Evolutionary conservation across 768 basidiomycete species (phyloP).

Genomic region (Termitomyces sp.): DNA sequence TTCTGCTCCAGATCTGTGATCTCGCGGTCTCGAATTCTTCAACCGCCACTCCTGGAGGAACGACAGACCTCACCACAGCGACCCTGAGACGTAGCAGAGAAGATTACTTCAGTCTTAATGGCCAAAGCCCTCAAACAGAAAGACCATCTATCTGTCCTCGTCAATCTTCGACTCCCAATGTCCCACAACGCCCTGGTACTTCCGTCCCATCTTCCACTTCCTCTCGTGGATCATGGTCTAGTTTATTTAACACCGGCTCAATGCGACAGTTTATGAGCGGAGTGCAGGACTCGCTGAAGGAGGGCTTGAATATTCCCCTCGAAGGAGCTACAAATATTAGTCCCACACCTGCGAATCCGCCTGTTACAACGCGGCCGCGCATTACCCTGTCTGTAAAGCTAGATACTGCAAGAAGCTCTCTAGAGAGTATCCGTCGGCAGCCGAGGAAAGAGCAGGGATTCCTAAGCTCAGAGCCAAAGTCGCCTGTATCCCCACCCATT

Average conservation of each 20-base stretch:
- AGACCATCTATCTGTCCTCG: conserved; percentile 50
- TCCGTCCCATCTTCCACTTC: conserved; percentile 52
- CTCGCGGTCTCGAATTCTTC: conserved; percentile 15
- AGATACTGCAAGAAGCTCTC: not conserved
- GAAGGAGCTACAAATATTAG: conserved; percentile 37
- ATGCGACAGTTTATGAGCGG: conserved; percentile 70
- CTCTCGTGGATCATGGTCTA: conserved; percentile 80
- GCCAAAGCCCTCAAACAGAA: conserved; percentile 28
- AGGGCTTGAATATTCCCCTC: conserved; percentile 40
- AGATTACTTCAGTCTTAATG: conserved; percentile 61
- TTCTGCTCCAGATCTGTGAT: conserved; percentile 55
- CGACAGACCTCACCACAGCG: not conserved
- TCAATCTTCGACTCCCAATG: conserved; percentile 37
- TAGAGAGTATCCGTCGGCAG: conserved; percentile 13
- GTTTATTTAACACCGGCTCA: conserved; percentile 62
- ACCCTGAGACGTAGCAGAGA: conserved; percentile 21
- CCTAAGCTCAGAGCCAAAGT: conserved; percentile 10
- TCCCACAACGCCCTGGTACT: conserved; percentile 26
- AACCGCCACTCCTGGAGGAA: conserved; percentile 8
- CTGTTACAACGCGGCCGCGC: not conserved
- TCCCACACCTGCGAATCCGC: conserved; percentile 16
- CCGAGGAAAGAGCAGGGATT: conserved; percentile 26
- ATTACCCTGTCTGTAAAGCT: not conserved
- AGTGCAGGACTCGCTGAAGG: conserved; percentile 48
- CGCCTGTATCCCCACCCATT: conserved; percentile 11